These are phyloP conservation scores for Clarireedia hainanense DNA, from an alignment of 2,329 filamentous ascomycete genomes.

Conservation along the genomic window DNA sequence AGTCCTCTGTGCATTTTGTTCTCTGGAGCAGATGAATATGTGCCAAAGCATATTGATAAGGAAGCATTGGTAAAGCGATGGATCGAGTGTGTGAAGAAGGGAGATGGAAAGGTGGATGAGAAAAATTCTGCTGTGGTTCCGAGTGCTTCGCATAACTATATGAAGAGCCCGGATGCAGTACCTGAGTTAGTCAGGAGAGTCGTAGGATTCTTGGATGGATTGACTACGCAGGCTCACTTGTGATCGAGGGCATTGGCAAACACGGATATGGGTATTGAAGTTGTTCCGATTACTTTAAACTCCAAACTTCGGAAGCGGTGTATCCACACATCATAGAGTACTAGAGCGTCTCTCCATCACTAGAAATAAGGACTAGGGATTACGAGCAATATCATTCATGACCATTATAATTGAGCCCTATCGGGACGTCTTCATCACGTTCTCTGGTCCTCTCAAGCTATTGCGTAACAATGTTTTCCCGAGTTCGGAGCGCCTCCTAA, in stretches of 20 bases:
- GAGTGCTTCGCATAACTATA: slow-evolving; percentile 44
- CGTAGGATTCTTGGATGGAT: slow-evolving; percentile 36
- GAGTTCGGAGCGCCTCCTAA: neutral
- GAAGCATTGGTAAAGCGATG: slow-evolving; percentile 40
- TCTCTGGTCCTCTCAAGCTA: too few relatives aligned
- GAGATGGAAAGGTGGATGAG: slow-evolving; percentile 40
- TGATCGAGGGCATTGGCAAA: neutral
- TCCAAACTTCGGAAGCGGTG: too few relatives aligned
- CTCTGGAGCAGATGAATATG: slow-evolving; percentile 42
- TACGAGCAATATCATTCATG: too few relatives aligned
- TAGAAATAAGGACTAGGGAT: too few relatives aligned
- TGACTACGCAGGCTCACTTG: slow-evolving; percentile 4
- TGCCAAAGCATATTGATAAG: slow-evolving; percentile 41
- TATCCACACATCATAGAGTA: too few relatives aligned
- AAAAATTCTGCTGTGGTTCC: slow-evolving; percentile 39
- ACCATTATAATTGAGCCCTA: too few relatives aligned
- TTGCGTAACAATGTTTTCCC: too few relatives aligned
- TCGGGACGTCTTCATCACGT: too few relatives aligned
- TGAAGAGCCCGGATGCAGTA: slow-evolving; percentile 38
- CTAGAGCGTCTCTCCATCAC: too few relatives aligned
- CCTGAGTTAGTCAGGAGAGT: slow-evolving; percentile 43
- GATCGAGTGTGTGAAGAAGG: slow-evolving; percentile 36
- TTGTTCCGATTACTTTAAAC: too few relatives aligned
- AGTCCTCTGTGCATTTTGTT: slow-evolving; percentile 42
- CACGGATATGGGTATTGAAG: too few relatives aligned